phyloP scores from a whole-genome alignment of 2,329 filamentous ascomycete genomes.

The Pyricularia sp. region DNA sequence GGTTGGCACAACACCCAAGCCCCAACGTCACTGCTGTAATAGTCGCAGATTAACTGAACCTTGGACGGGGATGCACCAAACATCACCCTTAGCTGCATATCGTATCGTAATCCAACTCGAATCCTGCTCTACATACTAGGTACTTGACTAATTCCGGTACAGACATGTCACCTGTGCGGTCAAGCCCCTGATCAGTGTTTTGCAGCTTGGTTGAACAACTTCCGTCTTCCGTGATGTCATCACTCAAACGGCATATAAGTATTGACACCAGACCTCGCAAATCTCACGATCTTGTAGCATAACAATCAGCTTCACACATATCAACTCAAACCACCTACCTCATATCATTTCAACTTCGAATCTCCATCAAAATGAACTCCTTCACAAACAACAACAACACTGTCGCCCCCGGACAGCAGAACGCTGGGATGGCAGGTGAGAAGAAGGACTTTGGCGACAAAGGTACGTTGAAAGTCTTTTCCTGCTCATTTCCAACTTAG shows the following conservation, averaged over 20 bases:
- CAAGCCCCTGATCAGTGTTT: background rate
- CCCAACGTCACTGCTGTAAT: background rate
- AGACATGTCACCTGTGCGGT: background rate
- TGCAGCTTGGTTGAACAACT: background rate
- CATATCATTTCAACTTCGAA: background rate
- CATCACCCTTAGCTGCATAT: background rate
- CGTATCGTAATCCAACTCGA: background rate
- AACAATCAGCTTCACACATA: background rate
- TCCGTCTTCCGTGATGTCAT: background rate
- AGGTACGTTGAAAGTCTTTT: slow-evolving; percentile 4
- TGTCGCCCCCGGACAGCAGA: background rate
- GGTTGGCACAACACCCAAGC: background rate
- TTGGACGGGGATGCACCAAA: background rate
- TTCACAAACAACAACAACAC: background rate
- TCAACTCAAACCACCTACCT: background rate
- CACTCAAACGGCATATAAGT: background rate
- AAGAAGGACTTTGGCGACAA: slow-evolving; percentile 17
- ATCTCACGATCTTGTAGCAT: background rate
- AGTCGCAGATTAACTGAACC: background rate
- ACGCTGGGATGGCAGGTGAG: slow-evolving; percentile 4
- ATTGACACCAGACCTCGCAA: background rate
- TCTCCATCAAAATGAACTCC: background rate
- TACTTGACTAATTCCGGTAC: background rate
- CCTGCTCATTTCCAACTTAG: background rate
- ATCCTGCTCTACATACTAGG: background rate